phyloP scores from a whole-genome alignment of 129 eudicot species.

The Helichrysum umbraculigerum region DNA sequence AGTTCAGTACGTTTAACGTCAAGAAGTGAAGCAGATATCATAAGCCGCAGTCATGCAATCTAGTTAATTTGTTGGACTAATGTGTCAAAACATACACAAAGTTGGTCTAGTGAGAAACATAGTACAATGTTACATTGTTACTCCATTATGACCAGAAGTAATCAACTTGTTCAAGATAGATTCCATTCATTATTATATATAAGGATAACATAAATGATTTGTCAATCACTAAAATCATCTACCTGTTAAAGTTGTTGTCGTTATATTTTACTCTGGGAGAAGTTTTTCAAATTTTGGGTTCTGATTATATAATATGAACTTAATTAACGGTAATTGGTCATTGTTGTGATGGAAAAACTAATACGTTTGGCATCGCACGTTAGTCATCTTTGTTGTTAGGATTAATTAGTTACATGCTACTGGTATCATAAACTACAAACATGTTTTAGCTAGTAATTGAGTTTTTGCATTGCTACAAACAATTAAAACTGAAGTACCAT shows the following conservation, averaged over 20 bases:
- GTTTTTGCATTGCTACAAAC: not conserved
- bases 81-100: not conserved
- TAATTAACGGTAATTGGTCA: too few species aligned
- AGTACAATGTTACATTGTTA: not conserved
- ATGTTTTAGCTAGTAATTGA: not conserved
- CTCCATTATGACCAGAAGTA: not conserved
- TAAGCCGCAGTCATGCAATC: not conserved
- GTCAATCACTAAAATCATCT: not conserved
- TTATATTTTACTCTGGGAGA: too few species aligned
- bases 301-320: too few species aligned
- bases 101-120: not conserved
- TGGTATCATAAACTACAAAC: not conserved
- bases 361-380: not conserved
- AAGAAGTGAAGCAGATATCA: not conserved
- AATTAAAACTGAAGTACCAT: not conserved
- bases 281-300: too few species aligned
- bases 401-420: too few species aligned
- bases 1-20: not conserved
- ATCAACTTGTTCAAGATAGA: not conserved
- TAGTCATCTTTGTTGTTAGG: not conserved
- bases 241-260: not conserved
- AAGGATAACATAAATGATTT: not conserved
- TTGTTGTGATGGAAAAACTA: too few species aligned
- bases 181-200: not conserved
- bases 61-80: not conserved